Evolutionary conservation across 23 red algal genomes (phyloP).

Genomic region (Porphyridium purpureum): DNA sequence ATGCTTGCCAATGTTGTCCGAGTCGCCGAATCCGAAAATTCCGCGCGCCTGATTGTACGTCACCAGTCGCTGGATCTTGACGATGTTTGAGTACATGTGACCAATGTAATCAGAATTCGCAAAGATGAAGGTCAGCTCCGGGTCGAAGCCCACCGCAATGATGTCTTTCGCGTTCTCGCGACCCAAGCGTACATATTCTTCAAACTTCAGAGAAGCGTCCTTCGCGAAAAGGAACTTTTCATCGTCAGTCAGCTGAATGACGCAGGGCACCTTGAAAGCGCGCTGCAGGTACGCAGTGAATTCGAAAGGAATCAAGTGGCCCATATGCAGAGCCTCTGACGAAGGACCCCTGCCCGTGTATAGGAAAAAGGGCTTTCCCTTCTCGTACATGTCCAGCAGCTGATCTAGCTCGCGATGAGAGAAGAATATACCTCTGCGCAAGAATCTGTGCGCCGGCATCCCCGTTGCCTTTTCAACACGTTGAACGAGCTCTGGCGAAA

Average conservation of each 20-base stretch:
- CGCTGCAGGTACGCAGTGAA: slow-evolving; percentile 87
- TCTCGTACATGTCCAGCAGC: slow-evolving; percentile 62
- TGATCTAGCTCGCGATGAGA: slow-evolving; percentile 74
- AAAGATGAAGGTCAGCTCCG: slow-evolving; percentile 81
- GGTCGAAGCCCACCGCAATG: slow-evolving; percentile 85
- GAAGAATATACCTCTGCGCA: slow-evolving; percentile 86
- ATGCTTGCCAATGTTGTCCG: slow-evolving; percentile 96
- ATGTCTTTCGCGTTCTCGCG: slow-evolving; percentile 92
- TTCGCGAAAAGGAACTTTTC: slow-evolving; percentile 99
- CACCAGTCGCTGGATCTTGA: slow-evolving; percentile 66
- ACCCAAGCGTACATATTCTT: slow-evolving; percentile 50
- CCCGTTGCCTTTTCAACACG: slow-evolving; percentile 66
- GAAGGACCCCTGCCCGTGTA: slow-evolving; percentile 93
- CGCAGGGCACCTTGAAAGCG: slow-evolving; percentile 52
- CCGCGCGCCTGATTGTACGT: slow-evolving; percentile 86
- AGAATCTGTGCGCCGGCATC: slow-evolving; percentile 49
- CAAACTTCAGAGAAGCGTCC: slow-evolving; percentile 28
- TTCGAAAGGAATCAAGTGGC: slow-evolving; percentile 85
- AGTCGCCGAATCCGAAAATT: slow-evolving; percentile 91
- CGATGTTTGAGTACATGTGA: slow-evolving; percentile 50
- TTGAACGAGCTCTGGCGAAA: slow-evolving; percentile 20
- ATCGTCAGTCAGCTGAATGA: slow-evolving; percentile 96
- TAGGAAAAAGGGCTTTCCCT: slow-evolving; percentile 71
- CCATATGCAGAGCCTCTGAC: slow-evolving; percentile 60
- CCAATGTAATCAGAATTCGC: slow-evolving; percentile 75